Evolutionary conservation across 768 basidiomycete genomes (phyloP).

Genomic region (Punctularia strigosozonata): DNA sequence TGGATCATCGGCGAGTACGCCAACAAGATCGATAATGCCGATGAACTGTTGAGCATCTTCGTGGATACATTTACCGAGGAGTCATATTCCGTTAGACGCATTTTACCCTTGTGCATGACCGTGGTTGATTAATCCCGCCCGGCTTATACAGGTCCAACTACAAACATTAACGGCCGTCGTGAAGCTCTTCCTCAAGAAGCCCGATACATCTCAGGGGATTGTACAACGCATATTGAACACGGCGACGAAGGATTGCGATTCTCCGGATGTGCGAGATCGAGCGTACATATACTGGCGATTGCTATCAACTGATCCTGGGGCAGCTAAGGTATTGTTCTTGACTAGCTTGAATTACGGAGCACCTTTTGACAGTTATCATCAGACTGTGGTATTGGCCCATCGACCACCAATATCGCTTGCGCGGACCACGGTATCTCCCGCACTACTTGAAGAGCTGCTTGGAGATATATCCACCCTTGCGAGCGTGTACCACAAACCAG

Average conservation of each 20-base stretch:
- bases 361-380: not conserved
- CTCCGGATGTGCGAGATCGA: slow-evolving; percentile 90
- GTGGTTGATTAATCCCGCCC: too few relatives aligned
- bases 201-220: slow-evolving; percentile 82
- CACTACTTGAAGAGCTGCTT: slow-evolving; percentile 81
- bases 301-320: slow-evolving; percentile 86
- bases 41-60: slow-evolving; percentile 81
- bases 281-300: slow-evolving; percentile 98
- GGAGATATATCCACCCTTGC: slow-evolving; percentile 83
- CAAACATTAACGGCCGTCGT: slow-evolving; percentile 91
- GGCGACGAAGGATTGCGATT: slow-evolving; percentile 95
- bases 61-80: slow-evolving; percentile 92
- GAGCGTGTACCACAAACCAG: slow-evolving; percentile 96
- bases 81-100: slow-evolving; percentile 56
- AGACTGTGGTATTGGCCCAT: slow-evolving; percentile 82
- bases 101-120: slow-evolving; percentile 2
- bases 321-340: slow-evolving; percentile 91
- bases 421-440: slow-evolving; percentile 80
- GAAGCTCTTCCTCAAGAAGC: slow-evolving; percentile 92
- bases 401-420: slow-evolving; percentile 92
- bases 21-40: slow-evolving; percentile 94
- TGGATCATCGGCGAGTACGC: slow-evolving; percentile 99
- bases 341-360: too few relatives aligned
- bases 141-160: slow-evolving; percentile 44
- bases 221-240: slow-evolving; percentile 89